Percentiles rank a stretch among this genome's conserved stretches.
These are phyloP conservation scores for Circinella umbellata DNA, from an alignment of 371 early-diverging fungal species.

Conservation along the genomic window DNA sequence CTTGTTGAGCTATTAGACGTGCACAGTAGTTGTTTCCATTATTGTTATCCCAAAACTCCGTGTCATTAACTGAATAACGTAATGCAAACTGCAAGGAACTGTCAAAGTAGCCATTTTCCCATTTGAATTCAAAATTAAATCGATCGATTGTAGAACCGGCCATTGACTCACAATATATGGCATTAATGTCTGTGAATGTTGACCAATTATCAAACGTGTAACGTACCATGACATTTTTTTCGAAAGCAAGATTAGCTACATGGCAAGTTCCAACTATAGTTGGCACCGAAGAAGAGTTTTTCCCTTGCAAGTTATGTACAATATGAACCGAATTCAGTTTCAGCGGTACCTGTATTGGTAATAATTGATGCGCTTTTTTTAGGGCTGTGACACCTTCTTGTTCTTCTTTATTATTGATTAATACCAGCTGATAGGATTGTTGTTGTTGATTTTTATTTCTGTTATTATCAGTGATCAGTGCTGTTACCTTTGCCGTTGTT, in stretches of 20 bases:
- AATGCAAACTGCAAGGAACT: slow-evolving; percentile 28
- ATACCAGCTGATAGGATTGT: neutral
- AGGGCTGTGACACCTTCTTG: neutral
- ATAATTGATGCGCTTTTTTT: neutral
- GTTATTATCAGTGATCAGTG: too few relatives aligned
- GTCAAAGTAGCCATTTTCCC: neutral
- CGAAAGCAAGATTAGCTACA: slow-evolving; percentile 80
- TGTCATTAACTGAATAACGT: slow-evolving; percentile 58
- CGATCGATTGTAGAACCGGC: slow-evolving; percentile 35
- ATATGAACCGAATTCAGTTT: neutral
- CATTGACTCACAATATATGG: slow-evolving; percentile 50
- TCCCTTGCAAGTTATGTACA: neutral
- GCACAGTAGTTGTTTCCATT: slow-evolving; percentile 68
- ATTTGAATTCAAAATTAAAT: slow-evolving; percentile 26
- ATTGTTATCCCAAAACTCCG: slow-evolving; percentile 86
- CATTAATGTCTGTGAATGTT: slow-evolving; percentile 57
- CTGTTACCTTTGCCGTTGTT: neutral
- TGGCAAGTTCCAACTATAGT: slow-evolving; percentile 51
- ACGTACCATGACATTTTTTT: slow-evolving; percentile 70
- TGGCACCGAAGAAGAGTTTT: neutral
- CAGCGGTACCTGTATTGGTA: neutral
- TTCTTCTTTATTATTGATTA: neutral
- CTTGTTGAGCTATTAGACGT: slow-evolving; percentile 20
- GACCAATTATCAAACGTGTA: slow-evolving; percentile 75
- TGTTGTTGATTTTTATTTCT: neutral